Conservation (phyloP, 176 grass and related monocot species). For the Saccharum officinarum region DNA sequence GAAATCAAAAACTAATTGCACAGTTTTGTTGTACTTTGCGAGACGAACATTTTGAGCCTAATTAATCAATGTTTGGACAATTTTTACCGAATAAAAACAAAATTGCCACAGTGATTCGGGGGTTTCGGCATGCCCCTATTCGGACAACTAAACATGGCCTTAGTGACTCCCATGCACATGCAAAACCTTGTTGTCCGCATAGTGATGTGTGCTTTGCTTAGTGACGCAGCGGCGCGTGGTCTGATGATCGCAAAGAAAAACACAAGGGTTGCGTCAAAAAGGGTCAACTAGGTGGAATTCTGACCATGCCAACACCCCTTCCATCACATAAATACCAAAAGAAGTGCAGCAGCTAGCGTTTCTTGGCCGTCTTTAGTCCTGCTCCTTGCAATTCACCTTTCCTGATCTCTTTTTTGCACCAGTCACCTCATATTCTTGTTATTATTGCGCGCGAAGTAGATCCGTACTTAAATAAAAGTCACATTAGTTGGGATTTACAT, state of each 20-base stretch:
- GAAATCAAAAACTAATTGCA: too few species aligned
- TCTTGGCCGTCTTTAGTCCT: slow-evolving; percentile 26
- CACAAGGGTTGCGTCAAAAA: slow-evolving; percentile 47
- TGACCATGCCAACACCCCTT: slow-evolving; percentile 58
- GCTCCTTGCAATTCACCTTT: slow-evolving; percentile 33
- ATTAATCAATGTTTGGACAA: too few species aligned
- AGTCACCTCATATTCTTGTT: neutral
- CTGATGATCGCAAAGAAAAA: slow-evolving; percentile 16
- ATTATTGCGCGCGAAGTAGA: neutral
- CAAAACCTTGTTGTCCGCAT: neutral
- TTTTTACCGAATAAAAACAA: too few species aligned
- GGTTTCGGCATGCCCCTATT: too few species aligned
- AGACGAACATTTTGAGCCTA: too few species aligned
- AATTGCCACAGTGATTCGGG: too few species aligned
- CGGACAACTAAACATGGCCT: too few species aligned
- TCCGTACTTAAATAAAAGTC: neutral
- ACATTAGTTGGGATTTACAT: neutral
- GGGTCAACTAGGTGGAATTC: slow-evolving; percentile 70
- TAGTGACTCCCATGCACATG: slow-evolving; percentile 8
- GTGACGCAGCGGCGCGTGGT: neutral
- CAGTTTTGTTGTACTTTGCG: too few species aligned
- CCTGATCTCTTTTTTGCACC: neutral
- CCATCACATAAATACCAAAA: slow-evolving; percentile 43
- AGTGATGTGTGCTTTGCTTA: slow-evolving; percentile 24
- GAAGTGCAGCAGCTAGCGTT: slow-evolving; percentile 1